These are phyloP conservation scores for Choanephora cucurbitarum DNA, from an alignment of 371 early-diverging fungal species.

Conservation along the genomic window DNA sequence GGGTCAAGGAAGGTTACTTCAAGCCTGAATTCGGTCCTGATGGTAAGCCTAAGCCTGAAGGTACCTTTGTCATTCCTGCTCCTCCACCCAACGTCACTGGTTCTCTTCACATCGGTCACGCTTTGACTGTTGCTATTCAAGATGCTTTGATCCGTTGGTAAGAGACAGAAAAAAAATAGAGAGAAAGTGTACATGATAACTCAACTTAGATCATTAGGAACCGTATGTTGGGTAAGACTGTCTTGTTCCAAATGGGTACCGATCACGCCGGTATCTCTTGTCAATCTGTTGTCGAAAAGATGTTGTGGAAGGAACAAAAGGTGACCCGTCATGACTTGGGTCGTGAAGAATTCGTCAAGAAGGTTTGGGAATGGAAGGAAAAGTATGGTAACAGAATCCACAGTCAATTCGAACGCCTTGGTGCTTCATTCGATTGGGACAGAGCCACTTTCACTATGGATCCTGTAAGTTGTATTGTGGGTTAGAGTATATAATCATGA, in stretches of 20 bases:
- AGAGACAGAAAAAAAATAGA: too few relatives aligned
- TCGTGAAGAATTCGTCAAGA: slow-evolving; percentile 88
- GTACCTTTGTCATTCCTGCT: slow-evolving; percentile 90
- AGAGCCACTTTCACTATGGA: slow-evolving; percentile 98
- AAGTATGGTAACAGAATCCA: slow-evolving; percentile 87
- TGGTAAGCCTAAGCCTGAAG: slow-evolving; percentile 77
- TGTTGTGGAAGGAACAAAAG: slow-evolving; percentile 80
- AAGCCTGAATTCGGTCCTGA: slow-evolving; percentile 80
- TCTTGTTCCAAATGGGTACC: slow-evolving; percentile 96
- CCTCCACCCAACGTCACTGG: slow-evolving; percentile 99
- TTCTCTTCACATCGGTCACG: slow-evolving; percentile 98
- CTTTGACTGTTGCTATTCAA: slow-evolving; percentile 96
- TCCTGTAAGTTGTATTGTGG: slow-evolving; percentile 46
- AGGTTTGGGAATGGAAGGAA: slow-evolving; percentile 98
- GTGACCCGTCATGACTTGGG: slow-evolving; percentile 94
- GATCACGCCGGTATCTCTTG: slow-evolving; percentile 99
- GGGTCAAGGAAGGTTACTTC: slow-evolving; percentile 93
- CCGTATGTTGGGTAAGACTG: slow-evolving; percentile 96
- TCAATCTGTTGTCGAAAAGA: slow-evolving; percentile 98
- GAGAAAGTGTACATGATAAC: neutral
- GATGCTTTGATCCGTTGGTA: slow-evolving; percentile 96
- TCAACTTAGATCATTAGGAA: slow-evolving; percentile 58
- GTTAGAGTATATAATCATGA: too few relatives aligned
- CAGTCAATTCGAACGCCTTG: slow-evolving; percentile 92
- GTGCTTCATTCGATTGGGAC: slow-evolving; percentile 95